Evolutionary conservation across 225 moss, liverwort and hornwort species (phyloP).

Genomic region (Climacium dendroides): DNA sequence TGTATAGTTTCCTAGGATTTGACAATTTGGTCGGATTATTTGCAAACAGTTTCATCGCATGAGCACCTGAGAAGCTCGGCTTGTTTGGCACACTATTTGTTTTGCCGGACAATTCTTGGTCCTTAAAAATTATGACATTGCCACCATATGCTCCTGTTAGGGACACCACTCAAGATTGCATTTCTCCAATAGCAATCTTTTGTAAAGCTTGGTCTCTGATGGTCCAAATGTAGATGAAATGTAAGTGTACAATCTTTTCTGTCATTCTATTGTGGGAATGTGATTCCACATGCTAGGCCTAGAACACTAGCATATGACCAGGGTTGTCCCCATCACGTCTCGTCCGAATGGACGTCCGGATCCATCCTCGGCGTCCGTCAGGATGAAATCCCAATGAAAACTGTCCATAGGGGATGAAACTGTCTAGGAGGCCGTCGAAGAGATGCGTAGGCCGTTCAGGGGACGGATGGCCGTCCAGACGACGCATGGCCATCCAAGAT

Average conservation of each 20-base stretch:
- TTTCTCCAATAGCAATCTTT: neutral
- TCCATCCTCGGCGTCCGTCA: too few species aligned
- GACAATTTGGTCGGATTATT: neutral
- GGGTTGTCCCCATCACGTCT: too few species aligned
- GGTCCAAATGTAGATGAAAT: neutral
- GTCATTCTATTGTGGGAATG: too few species aligned
- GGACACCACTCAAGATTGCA: neutral
- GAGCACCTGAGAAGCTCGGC: neutral
- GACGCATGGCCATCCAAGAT: too few species aligned
- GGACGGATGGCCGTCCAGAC: too few species aligned
- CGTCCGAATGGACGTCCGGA: too few species aligned
- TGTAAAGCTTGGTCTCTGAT: neutral
- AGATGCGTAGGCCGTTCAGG: too few species aligned
- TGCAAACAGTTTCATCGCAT: neutral
- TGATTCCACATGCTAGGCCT: too few species aligned
- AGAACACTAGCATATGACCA: too few species aligned
- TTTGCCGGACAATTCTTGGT: neutral
- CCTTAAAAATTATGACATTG: neutral
- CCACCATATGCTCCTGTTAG: neutral
- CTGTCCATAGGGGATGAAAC: too few species aligned
- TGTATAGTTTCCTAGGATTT: neutral
- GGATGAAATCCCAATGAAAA: too few species aligned
- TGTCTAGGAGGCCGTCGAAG: too few species aligned
- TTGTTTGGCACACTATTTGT: neutral
- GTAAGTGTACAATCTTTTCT: neutral